Conservation (phyloP, 1,139 yeast genomes). For the Blastobotrys proliferans region DNA sequence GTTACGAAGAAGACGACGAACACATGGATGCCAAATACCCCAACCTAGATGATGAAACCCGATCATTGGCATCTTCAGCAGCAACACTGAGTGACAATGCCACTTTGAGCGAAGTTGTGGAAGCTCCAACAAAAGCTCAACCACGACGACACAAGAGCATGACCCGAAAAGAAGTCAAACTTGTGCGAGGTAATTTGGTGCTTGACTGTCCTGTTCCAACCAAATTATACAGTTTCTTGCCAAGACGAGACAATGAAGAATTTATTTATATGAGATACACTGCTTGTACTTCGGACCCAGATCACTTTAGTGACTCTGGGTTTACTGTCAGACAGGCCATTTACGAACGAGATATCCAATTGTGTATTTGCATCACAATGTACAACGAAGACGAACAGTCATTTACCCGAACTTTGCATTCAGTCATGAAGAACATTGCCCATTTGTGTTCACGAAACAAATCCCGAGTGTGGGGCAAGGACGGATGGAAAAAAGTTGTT, state of each 20-base stretch:
- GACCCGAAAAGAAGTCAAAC: slow-evolving; percentile 57
- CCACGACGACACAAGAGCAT: slow-evolving; percentile 58
- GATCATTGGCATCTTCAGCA: slow-evolving; percentile 23
- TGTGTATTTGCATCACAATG: slow-evolving; percentile 90
- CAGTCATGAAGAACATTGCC: slow-evolving; percentile 87
- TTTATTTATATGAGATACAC: slow-evolving; percentile 93
- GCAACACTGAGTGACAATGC: slow-evolving; percentile 7
- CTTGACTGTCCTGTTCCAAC: slow-evolving; percentile 92
- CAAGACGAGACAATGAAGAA: slow-evolving; percentile 84
- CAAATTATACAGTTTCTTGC: slow-evolving; percentile 70
- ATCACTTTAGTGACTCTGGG: slow-evolving; percentile 72
- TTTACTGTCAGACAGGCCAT: slow-evolving; percentile 81
- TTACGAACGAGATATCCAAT: slow-evolving; percentile 81
- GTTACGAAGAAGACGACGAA: slow-evolving; percentile 30
- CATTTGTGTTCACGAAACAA: slow-evolving; percentile 76
- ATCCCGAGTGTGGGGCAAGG: slow-evolving; percentile 88
- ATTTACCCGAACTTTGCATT: slow-evolving; percentile 87
- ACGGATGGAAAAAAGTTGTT: slow-evolving; percentile 93
- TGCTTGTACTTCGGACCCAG: slow-evolving; percentile 89
- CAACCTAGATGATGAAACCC: slow-evolving; percentile 26
- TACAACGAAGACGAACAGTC: slow-evolving; percentile 89
- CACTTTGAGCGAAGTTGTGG: slow-evolving; percentile 28
- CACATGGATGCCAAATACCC: slow-evolving; percentile 27
- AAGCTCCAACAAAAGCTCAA: slow-evolving; percentile 47
- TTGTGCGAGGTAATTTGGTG: slow-evolving; percentile 74